Percentiles rank a stretch among this genome's conserved stretches.
phyloP scores from a whole-genome alignment of 768 basidiomycete species.

The Collybiopsis confluens region DNA sequence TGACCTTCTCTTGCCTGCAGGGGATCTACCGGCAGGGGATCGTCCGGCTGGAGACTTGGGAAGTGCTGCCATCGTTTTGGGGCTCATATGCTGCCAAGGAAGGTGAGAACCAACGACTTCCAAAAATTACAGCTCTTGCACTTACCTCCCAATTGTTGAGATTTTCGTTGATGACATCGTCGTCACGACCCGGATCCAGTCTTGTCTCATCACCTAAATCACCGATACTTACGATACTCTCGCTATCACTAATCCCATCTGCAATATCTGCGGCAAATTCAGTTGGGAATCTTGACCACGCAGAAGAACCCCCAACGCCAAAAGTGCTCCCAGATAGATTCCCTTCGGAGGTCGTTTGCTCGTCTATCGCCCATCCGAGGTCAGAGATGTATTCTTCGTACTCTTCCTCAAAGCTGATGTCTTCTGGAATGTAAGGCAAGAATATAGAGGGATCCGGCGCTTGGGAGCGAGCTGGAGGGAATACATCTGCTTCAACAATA shows the following conservation, averaged over 20 bases:
- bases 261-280: slow-evolving; percentile 75
- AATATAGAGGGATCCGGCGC: slow-evolving; percentile 81
- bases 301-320: slow-evolving; percentile 38
- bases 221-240: slow-evolving; percentile 87
- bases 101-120: neutral
- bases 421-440: slow-evolving; percentile 88
- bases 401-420: slow-evolving; percentile 93
- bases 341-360: slow-evolving; percentile 36
- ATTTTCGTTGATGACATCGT: slow-evolving; percentile 72
- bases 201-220: slow-evolving; percentile 80
- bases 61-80: slow-evolving; percentile 89
- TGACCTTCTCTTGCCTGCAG: slow-evolving; percentile 75
- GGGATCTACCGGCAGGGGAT: slow-evolving; percentile 52
- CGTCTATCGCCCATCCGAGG: slow-evolving; percentile 70
- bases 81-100: slow-evolving; percentile 80
- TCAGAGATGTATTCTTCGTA: slow-evolving; percentile 96
- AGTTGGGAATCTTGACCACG: slow-evolving; percentile 77
- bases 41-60: slow-evolving; percentile 76
- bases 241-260: slow-evolving; percentile 90
- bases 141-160: slow-evolving; percentile 95
- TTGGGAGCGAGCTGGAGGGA: slow-evolving; percentile 89
- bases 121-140: slow-evolving; percentile 6
- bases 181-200: slow-evolving; percentile 57
- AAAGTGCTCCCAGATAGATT: slow-evolving; percentile 26
- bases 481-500: slow-evolving; percentile 82